Percentiles rank a stretch among this genome's conserved stretches.
These are phyloP conservation scores for Skeletonema marinoi DNA, from an alignment of 108 stramenopile species.

Conservation along the genomic window DNA sequence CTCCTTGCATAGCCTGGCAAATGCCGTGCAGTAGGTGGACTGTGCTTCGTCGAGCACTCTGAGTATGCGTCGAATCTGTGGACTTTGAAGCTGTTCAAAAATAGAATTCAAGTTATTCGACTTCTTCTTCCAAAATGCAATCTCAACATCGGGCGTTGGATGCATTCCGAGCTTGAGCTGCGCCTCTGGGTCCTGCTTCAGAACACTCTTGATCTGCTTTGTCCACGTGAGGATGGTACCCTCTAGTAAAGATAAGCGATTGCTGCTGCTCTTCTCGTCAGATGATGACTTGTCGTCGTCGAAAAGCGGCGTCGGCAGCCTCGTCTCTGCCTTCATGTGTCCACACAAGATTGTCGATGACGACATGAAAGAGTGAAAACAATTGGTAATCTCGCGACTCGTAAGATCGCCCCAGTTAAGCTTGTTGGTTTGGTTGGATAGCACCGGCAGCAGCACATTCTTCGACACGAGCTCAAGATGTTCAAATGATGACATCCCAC, in stretches of 20 bases:
- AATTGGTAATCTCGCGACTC: conserved; percentile 79
- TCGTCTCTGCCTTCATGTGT: conserved; percentile 88
- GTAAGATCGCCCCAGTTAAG: conserved; percentile 86
- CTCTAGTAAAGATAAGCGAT: conserved; percentile 85
- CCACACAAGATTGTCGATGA: conserved; percentile 85
- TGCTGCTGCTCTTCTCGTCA: conserved; percentile 52
- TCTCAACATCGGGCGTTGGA: conserved; percentile 89
- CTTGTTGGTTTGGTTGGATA: conserved; percentile 80
- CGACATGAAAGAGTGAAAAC: conserved; percentile 81
- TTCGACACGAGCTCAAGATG: conserved; percentile 83
- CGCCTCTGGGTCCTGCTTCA: conserved; percentile 90
- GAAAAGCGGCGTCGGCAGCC: conserved; percentile 85
- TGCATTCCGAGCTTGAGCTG: conserved; percentile 81
- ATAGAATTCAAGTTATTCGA: conserved; percentile 86
- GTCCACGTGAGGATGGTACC: conserved; percentile 92
- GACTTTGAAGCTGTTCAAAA: conserved; percentile 87
- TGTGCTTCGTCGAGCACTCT: conserved; percentile 75
- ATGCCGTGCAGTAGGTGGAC: conserved; percentile 89
- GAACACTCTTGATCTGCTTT: conserved; percentile 89
- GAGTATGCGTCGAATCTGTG: conserved; percentile 78
- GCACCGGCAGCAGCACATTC: conserved; percentile 78
- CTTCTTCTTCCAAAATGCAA: conserved; percentile 89
- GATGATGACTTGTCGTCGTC: conserved; percentile 37
- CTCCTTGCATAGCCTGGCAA: conserved; percentile 87
- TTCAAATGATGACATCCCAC: conserved; percentile 71